These are phyloP conservation scores for Petunia secreta DNA, from an alignment of 257 asterid species.

Conservation along the genomic window DNA sequence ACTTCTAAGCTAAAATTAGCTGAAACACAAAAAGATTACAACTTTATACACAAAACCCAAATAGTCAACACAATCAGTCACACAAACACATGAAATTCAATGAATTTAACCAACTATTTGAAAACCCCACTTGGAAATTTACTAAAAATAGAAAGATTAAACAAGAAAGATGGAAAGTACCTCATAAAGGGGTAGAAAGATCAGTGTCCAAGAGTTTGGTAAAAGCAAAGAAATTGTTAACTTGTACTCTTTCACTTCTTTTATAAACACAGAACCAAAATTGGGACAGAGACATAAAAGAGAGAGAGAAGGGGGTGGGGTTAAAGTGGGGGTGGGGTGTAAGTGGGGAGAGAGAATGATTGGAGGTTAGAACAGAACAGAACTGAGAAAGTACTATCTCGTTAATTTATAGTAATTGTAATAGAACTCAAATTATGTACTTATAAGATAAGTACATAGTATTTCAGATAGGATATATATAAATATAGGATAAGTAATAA, in stretches of 20 bases:
- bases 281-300: not conserved
- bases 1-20: not conserved
- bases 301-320: not conserved
- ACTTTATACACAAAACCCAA: not conserved
- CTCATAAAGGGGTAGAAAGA: constrained; percentile 30
- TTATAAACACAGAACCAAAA: constrained; percentile 61
- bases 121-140: constrained; percentile 13
- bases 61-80: not conserved
- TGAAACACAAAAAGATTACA: constrained; percentile 10
- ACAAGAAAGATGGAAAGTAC: not conserved
- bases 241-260: constrained; percentile 78
- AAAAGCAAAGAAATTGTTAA: constrained; percentile 74
- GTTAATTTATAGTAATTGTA: too few relatives aligned
- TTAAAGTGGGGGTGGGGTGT: too few relatives aligned
- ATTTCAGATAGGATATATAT: too few relatives aligned
- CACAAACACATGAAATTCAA: constrained; percentile 4
- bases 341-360: too few relatives aligned
- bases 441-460: too few relatives aligned
- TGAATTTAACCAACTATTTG: not conserved
- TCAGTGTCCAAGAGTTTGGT: constrained; percentile 50
- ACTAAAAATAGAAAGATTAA: not conserved
- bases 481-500: too few relatives aligned
- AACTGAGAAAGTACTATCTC: too few relatives aligned
- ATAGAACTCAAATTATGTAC: too few relatives aligned
- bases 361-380: too few relatives aligned